Evolutionary conservation across 257 asterid species (phyloP).

Genomic region (Orobanche coerulescens): DNA sequence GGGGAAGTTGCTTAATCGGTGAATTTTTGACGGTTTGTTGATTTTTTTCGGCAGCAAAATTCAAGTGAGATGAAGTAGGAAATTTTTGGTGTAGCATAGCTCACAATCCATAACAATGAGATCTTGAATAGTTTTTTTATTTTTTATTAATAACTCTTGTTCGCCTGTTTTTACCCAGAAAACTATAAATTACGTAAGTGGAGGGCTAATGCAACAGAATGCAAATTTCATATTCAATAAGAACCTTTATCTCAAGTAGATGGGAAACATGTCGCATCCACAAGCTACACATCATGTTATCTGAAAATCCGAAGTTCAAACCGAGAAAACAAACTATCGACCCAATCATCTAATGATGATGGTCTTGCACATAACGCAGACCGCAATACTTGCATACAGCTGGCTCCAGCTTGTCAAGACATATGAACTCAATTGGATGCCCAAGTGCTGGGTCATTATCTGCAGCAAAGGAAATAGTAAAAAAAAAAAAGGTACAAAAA

Average conservation of each 20-base stretch:
- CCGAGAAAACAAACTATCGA: background rate
- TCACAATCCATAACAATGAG: background rate
- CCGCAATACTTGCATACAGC: constrained; percentile 93
- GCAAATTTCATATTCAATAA: background rate
- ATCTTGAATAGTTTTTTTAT: background rate
- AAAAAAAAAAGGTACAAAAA: no score
- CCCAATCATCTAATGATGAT: constrained; percentile 49
- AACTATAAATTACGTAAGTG: background rate
- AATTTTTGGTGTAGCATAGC: constrained; percentile 22
- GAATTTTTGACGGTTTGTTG: background rate
- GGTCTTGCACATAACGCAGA: constrained; percentile 69
- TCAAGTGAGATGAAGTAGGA: background rate
- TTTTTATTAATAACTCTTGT: background rate
- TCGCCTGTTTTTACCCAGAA: background rate
- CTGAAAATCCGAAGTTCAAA: constrained; percentile 1
- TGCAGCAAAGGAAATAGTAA: constrained; percentile 24
- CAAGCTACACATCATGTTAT: constrained; percentile 8
- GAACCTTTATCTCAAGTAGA: constrained; percentile 11
- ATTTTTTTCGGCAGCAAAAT: background rate
- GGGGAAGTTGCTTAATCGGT: constrained; percentile 15
- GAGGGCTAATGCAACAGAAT: background rate
- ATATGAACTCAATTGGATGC: constrained; percentile 89
- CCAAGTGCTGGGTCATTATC: constrained; percentile 73
- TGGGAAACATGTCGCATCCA: constrained; percentile 1
- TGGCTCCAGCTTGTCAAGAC: constrained; percentile 78